Evolutionary conservation across 2,329 filamentous ascomycete genomes (phyloP).

Genomic region (Canariomyces notabilis): DNA sequence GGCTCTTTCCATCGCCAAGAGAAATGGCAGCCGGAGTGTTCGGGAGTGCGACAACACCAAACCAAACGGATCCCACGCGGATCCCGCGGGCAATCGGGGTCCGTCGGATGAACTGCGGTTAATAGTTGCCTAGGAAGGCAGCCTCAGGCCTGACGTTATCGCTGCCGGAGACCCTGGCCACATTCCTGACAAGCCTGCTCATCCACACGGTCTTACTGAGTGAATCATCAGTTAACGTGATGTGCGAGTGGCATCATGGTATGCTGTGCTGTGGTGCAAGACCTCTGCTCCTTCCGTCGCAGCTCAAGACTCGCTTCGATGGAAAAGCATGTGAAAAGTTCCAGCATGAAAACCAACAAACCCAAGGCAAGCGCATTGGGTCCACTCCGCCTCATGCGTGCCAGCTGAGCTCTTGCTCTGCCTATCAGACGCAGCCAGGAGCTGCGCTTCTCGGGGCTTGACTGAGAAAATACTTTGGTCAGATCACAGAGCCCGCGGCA

Average conservation of each 20-base stretch:
- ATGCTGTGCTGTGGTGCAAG: not conserved
- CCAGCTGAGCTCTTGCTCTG: not conserved
- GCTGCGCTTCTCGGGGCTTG: slow-evolving; percentile 9
- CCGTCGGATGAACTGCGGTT: too few relatives aligned
- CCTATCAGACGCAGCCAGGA: not conserved
- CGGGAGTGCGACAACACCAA: too few relatives aligned
- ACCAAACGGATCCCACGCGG: too few relatives aligned
- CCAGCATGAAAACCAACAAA: not conserved
- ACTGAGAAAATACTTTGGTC: not conserved
- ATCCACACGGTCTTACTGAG: too few relatives aligned
- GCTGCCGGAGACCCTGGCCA: too few relatives aligned
- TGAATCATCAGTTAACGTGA: too few relatives aligned
- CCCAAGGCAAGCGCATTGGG: not conserved
- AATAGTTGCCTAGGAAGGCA: too few relatives aligned
- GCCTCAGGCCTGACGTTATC: too few relatives aligned
- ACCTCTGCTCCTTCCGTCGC: not conserved
- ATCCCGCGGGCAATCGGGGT: too few relatives aligned
- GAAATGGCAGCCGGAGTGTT: too few relatives aligned
- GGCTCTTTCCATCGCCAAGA: too few relatives aligned
- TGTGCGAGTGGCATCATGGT: not conserved
- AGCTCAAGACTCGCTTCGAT: not conserved
- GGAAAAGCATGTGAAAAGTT: not conserved
- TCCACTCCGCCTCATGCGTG: not conserved
- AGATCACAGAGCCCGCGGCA: not conserved
- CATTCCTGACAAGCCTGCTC: too few relatives aligned